phyloP scores from a whole-genome alignment of 805 yeast species.

The Metschnikowia koreensis region DNA sequence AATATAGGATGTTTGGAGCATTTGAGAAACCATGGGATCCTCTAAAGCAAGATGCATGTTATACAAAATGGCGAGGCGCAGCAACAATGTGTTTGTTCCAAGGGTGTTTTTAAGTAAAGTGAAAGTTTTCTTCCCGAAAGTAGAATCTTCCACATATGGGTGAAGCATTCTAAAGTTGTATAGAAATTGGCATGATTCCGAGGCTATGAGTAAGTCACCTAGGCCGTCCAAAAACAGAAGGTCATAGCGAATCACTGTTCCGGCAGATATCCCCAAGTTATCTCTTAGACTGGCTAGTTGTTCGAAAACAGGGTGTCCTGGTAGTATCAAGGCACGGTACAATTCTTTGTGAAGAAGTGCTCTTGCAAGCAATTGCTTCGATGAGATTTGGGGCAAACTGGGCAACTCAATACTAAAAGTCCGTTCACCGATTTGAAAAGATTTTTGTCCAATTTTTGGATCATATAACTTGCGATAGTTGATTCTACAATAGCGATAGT shows the following conservation, averaged over 20 bases:
- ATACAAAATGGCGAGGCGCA: constrained; percentile 36
- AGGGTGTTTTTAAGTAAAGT: constrained; percentile 31
- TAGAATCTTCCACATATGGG: constrained; percentile 15
- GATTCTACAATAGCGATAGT: constrained; percentile 25
- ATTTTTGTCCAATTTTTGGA: constrained; percentile 4
- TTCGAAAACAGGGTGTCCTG: constrained; percentile 28
- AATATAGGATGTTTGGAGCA: constrained; percentile 28
- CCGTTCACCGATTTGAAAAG: constrained; percentile 1
- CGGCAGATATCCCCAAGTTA: constrained; percentile 21
- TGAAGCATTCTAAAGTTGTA: constrained; percentile 24
- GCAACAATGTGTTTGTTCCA: constrained; percentile 43
- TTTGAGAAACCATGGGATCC: constrained; percentile 26
- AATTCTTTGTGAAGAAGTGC: constrained; percentile 40
- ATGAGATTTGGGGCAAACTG: constrained; percentile 30
- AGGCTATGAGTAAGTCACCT: constrained; percentile 40
- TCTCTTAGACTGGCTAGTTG: constrained; percentile 20
- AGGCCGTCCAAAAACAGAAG: constrained; percentile 41
- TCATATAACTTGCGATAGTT: constrained; percentile 24
- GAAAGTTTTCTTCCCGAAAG: constrained; percentile 29
- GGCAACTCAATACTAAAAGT: constrained; percentile 29
- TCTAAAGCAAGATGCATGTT: constrained; percentile 33
- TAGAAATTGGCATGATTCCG: constrained; percentile 35
- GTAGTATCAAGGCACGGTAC: constrained; percentile 27
- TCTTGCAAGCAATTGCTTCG: constrained; percentile 30
- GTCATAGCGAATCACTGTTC: constrained; percentile 29